These are phyloP conservation scores for Debaryomyces sp. DNA, from an alignment of 1,139 yeast species.

Conservation along the genomic window DNA sequence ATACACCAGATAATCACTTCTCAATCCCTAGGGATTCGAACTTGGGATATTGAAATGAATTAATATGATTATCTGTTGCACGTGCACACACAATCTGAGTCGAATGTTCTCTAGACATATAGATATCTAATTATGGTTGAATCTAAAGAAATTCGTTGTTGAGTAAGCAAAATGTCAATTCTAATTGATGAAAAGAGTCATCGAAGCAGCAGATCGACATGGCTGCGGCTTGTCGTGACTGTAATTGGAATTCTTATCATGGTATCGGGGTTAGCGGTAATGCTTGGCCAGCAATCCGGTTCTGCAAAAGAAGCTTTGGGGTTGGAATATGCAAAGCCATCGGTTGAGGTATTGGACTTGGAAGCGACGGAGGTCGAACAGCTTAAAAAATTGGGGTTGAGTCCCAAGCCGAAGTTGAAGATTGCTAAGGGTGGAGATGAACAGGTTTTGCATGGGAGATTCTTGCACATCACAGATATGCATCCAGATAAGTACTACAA, in stretches of 20 bases:
- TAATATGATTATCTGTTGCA: neutral
- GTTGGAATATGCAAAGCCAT: neutral
- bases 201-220: neutral
- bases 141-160: neutral
- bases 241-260: neutral
- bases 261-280: neutral
- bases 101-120: neutral
- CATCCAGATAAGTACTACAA: constrained; percentile 81
- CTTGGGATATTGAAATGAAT: neutral
- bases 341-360: constrained; percentile 1
- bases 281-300: neutral
- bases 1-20: neutral
- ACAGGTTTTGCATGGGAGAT: constrained; percentile 61
- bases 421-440: constrained; percentile 26
- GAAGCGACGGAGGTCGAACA: neutral
- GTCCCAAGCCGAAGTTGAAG: constrained; percentile 34
- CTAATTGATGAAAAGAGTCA: neutral
- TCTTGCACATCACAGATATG: constrained; percentile 81
- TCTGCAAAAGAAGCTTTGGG: neutral
- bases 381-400: constrained; percentile 28
- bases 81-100: neutral
- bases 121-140: neutral
- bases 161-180: neutral
- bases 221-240: neutral
- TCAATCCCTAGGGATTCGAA: neutral